phyloP scores from a whole-genome alignment of 148 eudicot genomes.

The Rhododendron ovatum region DNA sequence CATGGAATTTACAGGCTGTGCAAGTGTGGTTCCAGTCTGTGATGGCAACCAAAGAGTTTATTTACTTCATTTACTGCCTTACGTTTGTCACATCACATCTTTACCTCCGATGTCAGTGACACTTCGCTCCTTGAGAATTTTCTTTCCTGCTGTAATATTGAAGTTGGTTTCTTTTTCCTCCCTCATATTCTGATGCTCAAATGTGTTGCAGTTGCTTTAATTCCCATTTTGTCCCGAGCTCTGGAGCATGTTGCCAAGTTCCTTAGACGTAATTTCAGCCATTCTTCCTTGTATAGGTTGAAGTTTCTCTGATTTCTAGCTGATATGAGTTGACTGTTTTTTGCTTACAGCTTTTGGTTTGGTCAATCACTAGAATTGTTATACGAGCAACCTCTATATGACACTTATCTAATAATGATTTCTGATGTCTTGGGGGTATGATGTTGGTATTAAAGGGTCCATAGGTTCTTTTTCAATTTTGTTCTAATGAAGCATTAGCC shows the following conservation, averaged over 20 bases:
- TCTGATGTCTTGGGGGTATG: background rate
- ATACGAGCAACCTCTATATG: background rate
- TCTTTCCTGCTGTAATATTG: background rate
- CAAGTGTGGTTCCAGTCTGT: constrained; percentile 91
- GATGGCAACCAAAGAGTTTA: constrained; percentile 79
- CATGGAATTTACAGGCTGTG: constrained; percentile 81
- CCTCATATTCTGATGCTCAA: constrained; percentile 7
- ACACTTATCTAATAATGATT: background rate
- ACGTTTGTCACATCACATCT: constrained; percentile 74
- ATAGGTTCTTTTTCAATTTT: background rate
- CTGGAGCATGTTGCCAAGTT: constrained; percentile 89
- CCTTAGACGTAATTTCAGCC: constrained; percentile 78
- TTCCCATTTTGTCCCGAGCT: constrained; percentile 70
- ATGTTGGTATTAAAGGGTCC: background rate
- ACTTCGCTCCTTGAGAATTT: background rate
- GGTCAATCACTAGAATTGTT: background rate
- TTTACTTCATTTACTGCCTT: constrained; percentile 75
- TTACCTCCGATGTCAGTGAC: constrained; percentile 74
- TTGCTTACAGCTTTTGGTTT: background rate
- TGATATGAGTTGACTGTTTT: background rate
- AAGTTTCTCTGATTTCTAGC: background rate
- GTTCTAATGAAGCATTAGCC: background rate
- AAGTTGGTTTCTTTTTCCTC: constrained; percentile 5
- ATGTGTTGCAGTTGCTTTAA: constrained; percentile 70
- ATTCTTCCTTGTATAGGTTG: constrained; percentile 80